These are phyloP conservation scores for Pyrrhoderma noxium DNA, from an alignment of 1,284 basidiomycete species.

Conservation along the genomic window DNA sequence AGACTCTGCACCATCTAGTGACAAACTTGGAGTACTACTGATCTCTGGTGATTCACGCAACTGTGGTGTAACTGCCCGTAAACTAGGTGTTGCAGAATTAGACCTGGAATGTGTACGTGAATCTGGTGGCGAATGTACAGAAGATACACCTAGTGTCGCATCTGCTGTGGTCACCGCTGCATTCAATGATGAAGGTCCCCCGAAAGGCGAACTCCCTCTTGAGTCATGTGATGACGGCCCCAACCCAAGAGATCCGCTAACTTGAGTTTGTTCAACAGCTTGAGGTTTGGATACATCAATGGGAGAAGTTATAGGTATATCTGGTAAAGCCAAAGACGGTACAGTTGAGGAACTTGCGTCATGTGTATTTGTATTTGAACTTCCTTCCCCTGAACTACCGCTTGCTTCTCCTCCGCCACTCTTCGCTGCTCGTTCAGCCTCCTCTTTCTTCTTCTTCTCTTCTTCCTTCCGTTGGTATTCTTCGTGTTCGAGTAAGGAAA, in stretches of 20 bases:
- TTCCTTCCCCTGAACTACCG: background rate
- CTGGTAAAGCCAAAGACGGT: slow-evolving; percentile 5
- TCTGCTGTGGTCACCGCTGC: background rate
- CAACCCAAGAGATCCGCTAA: no score
- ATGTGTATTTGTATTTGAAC: background rate
- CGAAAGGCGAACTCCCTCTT: background rate
- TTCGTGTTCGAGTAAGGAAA: slow-evolving; percentile 89
- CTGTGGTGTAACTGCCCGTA: slow-evolving; percentile 2
- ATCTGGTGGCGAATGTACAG: background rate
- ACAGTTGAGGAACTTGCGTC: background rate
- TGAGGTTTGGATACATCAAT: slow-evolving; percentile 7
- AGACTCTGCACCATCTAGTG: background rate
- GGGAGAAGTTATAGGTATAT: slow-evolving; percentile 13
- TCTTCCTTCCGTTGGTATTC: slow-evolving; percentile 66
- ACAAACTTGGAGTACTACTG: slow-evolving; percentile 6
- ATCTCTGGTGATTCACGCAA: background rate
- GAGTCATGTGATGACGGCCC: no score
- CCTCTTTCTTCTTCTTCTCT: slow-evolving; percentile 47
- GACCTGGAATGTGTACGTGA: slow-evolving; percentile 4
- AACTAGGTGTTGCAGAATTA: slow-evolving; percentile 10
- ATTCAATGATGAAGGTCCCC: slow-evolving; percentile 5
- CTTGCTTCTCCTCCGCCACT: slow-evolving; percentile 14
- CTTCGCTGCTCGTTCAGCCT: slow-evolving; percentile 32
- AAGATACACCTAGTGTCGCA: background rate
- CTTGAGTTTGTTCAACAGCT: background rate